Evolutionary conservation across 176 grass and related monocot species (phyloP).

Genomic region (Bromus sterilis): DNA sequence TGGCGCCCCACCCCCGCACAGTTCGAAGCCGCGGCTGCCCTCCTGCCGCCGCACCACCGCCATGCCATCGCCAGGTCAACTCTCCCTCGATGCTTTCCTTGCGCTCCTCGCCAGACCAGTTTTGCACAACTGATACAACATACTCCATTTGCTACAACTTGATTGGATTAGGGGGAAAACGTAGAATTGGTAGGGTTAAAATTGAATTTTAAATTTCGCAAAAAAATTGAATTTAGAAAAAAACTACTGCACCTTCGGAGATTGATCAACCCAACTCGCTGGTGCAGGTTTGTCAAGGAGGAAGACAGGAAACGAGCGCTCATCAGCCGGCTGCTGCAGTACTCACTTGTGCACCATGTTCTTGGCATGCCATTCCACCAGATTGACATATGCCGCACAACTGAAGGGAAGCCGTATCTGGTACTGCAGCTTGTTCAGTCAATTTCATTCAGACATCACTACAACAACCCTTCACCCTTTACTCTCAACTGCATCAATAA

Average conservation of each 20-base stretch:
- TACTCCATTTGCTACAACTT: neutral
- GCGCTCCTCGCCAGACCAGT: neutral
- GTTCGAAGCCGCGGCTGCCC: constrained; percentile 28
- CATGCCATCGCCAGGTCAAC: constrained; percentile 39
- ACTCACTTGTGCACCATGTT: constrained; percentile 43
- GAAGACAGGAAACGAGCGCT: constrained; percentile 79
- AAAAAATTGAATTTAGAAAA: no score
- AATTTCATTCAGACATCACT: neutral
- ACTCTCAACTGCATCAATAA: neutral
- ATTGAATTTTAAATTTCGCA: no score
- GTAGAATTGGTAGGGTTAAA: neutral
- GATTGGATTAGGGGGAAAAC: no score
- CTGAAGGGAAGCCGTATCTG: constrained; percentile 74
- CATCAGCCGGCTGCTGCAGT: constrained; percentile 71
- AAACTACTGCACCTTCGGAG: neutral
- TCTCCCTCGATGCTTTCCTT: neutral
- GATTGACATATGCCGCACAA: constrained; percentile 43
- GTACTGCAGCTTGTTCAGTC: constrained; percentile 15
- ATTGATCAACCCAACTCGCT: neutral
- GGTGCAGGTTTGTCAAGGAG: constrained; percentile 51
- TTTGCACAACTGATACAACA: neutral
- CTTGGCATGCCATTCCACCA: constrained; percentile 43
- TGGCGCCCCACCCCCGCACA: constrained; percentile 51
- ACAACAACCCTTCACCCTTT: neutral
- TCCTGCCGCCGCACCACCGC: constrained; percentile 42